phyloP scores from a whole-genome alignment of 169 alveolate species.

The Besnoitia besnoiti region DNA sequence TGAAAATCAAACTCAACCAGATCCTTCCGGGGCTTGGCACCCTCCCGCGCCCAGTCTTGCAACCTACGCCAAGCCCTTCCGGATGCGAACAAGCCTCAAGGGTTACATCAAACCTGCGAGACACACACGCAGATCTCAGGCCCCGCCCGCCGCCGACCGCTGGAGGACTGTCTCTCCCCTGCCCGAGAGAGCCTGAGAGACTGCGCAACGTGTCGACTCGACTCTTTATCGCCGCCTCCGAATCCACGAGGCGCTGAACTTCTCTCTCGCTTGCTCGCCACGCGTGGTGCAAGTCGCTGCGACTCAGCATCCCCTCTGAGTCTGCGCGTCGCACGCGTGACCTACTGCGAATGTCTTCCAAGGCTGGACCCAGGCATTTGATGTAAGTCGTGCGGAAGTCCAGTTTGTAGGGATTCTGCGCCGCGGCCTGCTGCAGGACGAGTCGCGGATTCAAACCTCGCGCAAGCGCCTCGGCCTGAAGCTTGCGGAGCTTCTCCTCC shows the following conservation, averaged over 20 bases:
- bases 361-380: not conserved
- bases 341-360: not conserved
- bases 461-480: constrained; percentile 22
- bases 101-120: too few species aligned
- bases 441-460: constrained; percentile 10
- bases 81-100: too few species aligned
- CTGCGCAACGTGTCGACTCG: not conserved
- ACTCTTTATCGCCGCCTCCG: too few species aligned
- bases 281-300: not conserved
- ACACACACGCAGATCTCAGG: too few species aligned
- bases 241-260: not conserved
- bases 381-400: constrained; percentile 34
- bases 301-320: not conserved
- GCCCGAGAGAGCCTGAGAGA: not conserved
- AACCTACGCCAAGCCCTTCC: too few species aligned
- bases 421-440: constrained; percentile 29
- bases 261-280: not conserved
- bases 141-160: too few species aligned
- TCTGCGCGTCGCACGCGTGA: not conserved
- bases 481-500: constrained; percentile 5
- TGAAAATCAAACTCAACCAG: too few species aligned
- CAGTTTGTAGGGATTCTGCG: constrained; percentile 27
- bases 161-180: not conserved
- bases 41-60: not conserved
- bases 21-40: not conserved